Evolutionary conservation across 164 flowering plant species (phyloP).

Genomic region (Umbilicus rupestris): DNA sequence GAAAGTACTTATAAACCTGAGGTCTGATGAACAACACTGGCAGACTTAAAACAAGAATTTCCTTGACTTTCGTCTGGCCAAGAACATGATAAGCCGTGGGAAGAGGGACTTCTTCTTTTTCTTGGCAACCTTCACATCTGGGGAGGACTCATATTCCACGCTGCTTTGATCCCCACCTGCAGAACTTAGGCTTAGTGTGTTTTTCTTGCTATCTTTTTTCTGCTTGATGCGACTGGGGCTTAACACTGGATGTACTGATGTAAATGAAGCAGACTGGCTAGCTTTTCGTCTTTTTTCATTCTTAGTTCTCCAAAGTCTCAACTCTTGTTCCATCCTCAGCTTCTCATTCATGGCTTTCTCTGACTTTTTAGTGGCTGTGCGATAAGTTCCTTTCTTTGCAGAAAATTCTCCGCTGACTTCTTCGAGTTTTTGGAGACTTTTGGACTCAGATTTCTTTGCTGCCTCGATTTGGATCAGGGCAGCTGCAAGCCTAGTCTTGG

Average conservation of each 20-base stretch:
- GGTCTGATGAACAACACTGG: not conserved
- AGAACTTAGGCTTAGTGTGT: not conserved
- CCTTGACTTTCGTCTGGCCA: constrained; percentile 37
- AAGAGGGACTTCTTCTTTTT: constrained; percentile 64
- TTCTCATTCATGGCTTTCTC: constrained; percentile 81
- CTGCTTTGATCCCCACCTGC: not conserved
- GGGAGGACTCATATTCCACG: constrained; percentile 18
- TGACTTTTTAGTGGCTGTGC: constrained; percentile 51
- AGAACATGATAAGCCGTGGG: constrained; percentile 64
- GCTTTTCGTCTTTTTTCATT: constrained; percentile 68
- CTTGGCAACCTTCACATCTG: constrained; percentile 34
- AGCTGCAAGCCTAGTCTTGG: constrained; percentile 52
- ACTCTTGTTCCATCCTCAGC: constrained; percentile 75
- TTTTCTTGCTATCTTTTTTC: constrained; percentile 33
- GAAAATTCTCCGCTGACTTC: constrained; percentile 44
- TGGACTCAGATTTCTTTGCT: constrained; percentile 64
- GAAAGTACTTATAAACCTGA: too few relatives aligned
- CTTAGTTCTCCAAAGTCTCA: constrained; percentile 88
- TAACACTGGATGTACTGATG: constrained; percentile 12
- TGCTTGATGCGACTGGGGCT: constrained; percentile 18
- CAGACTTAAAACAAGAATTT: constrained; percentile 4
- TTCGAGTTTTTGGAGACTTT: constrained; percentile 52
- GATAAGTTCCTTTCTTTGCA: constrained; percentile 40
- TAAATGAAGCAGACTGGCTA: constrained; percentile 28
- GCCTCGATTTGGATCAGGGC: constrained; percentile 64